These are phyloP conservation scores for Cucurbita maxima DNA, from an alignment of 306 rosid species.

Conservation along the genomic window DNA sequence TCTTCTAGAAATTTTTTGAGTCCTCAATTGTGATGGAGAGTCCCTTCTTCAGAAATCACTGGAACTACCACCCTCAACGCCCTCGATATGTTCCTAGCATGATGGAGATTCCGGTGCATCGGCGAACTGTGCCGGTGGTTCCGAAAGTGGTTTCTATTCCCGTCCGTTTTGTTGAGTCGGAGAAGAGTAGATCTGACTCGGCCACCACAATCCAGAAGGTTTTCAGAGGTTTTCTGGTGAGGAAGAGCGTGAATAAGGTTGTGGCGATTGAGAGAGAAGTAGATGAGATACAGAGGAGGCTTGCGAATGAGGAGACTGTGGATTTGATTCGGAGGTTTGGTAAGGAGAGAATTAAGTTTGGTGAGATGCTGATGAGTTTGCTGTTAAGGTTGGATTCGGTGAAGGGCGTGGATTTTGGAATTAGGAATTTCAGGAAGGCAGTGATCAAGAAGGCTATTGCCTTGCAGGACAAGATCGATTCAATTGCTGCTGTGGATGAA, in stretches of 20 bases:
- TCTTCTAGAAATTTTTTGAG: not conserved
- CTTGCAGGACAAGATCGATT: conserved; percentile 50
- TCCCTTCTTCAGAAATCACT: conserved; percentile 12
- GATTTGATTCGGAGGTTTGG: conserved; percentile 21
- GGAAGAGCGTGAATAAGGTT: conserved; percentile 44
- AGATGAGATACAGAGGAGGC: conserved; percentile 20
- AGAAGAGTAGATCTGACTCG: conserved; percentile 10
- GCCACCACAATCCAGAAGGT: conserved; percentile 47
- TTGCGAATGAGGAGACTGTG: conserved; percentile 8
- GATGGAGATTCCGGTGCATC: conserved; percentile 1
- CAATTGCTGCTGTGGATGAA: conserved; percentile 1
- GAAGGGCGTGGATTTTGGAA: conserved; percentile 29
- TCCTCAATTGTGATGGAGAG: conserved; percentile 11
- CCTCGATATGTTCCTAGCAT: not conserved
- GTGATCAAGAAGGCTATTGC: conserved; percentile 46
- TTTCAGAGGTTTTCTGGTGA: conserved; percentile 42
- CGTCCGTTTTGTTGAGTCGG: conserved; percentile 27
- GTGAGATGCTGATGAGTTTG: conserved; percentile 52
- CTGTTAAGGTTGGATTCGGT: conserved; percentile 50
- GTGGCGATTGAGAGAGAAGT: conserved; percentile 27
- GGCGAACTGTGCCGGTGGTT: conserved; percentile 10
- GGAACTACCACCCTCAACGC: conserved; percentile 3
- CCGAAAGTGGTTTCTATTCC: conserved; percentile 50
- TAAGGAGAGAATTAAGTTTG: conserved; percentile 38
- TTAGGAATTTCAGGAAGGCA: conserved; percentile 42